Evolutionary conservation across 768 basidiomycete genomes (phyloP).

Genomic region (Podaxis rugospora): DNA sequence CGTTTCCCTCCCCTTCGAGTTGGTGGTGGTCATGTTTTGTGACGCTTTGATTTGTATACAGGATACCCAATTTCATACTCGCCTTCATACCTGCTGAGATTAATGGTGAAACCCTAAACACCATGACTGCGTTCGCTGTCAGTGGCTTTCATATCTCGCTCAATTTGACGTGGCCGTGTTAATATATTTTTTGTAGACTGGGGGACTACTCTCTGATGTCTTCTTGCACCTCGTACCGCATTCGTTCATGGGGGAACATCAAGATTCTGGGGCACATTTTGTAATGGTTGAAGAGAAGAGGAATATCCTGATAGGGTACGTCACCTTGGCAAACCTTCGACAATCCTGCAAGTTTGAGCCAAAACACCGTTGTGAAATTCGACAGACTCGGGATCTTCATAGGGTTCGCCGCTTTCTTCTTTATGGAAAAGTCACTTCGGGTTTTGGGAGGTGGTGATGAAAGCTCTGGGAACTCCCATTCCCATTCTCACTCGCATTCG

Average conservation of each 20-base stretch:
- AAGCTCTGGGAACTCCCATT: constrained; percentile 53
- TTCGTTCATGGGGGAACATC: constrained; percentile 86
- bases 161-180: neutral
- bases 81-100: constrained; percentile 91
- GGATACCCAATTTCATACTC: constrained; percentile 91
- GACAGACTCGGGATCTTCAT: constrained; percentile 73
- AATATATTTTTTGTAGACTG: constrained; percentile 47
- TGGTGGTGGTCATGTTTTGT: neutral
- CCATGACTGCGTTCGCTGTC: constrained; percentile 92
- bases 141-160: constrained; percentile 21
- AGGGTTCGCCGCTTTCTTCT: constrained; percentile 87
- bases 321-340: constrained; percentile 10
- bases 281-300: constrained; percentile 88
- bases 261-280: constrained; percentile 66
- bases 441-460: constrained; percentile 66
- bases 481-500: constrained; percentile 54
- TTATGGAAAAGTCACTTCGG: constrained; percentile 89
- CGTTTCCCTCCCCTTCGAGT: constrained; percentile 26
- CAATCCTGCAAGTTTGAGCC: neutral
- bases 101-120: constrained; percentile 79
- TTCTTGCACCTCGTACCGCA: constrained; percentile 91
- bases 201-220: constrained; percentile 89
- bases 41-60: constrained; percentile 23
- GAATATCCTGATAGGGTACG: constrained; percentile 85
- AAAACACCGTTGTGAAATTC: neutral